Evolutionary conservation across 805 yeast species (phyloP).

Genomic region (Pichia cabralensis): DNA sequence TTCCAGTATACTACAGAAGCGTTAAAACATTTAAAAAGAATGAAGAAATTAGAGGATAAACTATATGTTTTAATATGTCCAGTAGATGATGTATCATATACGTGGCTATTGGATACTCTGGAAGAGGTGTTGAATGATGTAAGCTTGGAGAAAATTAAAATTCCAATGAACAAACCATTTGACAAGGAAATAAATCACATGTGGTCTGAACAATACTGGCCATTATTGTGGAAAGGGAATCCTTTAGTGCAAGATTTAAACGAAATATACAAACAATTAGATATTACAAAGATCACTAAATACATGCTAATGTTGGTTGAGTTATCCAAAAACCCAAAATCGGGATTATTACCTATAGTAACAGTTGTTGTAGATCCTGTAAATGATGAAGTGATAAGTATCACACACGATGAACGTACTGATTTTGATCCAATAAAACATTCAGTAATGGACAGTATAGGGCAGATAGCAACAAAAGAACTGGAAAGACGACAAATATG

Average conservation of each 20-base stretch:
- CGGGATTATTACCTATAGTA: slow-evolving; percentile 37
- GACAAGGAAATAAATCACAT: slow-evolving; percentile 53
- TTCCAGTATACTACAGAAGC: slow-evolving; percentile 20
- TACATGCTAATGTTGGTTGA: slow-evolving; percentile 23
- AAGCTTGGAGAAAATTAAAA: slow-evolving; percentile 18
- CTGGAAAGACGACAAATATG: slow-evolving; percentile 25
- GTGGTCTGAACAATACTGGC: slow-evolving; percentile 77
- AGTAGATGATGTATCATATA: too few relatives aligned
- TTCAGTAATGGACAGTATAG: slow-evolving; percentile 65
- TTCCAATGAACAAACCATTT: slow-evolving; percentile 59
- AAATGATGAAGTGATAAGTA: slow-evolving; percentile 30
- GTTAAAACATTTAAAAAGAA: slow-evolving; percentile 43
- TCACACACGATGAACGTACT: slow-evolving; percentile 31
- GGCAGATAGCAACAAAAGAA: slow-evolving; percentile 50
- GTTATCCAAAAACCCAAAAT: slow-evolving; percentile 1
- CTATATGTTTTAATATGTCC: slow-evolving; percentile 39
- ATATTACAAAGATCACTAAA: slow-evolving; percentile 33
- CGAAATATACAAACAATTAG: slow-evolving; percentile 29
- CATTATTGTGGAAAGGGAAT: slow-evolving; percentile 88
- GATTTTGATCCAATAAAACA: slow-evolving; percentile 52
- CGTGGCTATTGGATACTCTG: background rate
- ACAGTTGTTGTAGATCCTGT: slow-evolving; percentile 57
- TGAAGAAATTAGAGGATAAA: slow-evolving; percentile 20
- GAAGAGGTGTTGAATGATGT: background rate
- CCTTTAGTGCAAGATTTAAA: slow-evolving; percentile 65